Evolutionary conservation across 306 rosid genomes (phyloP).

Genomic region (Acacia crassicarpa): DNA sequence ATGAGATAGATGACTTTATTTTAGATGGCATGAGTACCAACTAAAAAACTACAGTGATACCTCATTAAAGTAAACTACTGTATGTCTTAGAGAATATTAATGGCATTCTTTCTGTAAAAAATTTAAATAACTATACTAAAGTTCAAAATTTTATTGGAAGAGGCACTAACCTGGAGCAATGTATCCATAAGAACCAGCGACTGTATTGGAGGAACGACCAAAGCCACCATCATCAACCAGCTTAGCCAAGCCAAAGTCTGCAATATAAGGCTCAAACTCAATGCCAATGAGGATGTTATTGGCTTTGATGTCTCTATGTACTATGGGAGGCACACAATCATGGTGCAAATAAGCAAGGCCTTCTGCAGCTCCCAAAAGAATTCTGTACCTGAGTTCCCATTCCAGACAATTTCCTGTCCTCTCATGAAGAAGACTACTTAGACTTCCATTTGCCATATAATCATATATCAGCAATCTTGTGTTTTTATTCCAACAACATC

Average conservation of each 20-base stretch:
- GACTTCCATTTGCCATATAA: slow-evolving; percentile 92
- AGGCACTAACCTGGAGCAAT: slow-evolving; percentile 86
- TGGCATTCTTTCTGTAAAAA: neutral
- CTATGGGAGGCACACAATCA: slow-evolving; percentile 95
- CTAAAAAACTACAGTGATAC: neutral
- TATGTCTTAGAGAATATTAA: neutral
- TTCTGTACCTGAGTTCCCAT: slow-evolving; percentile 89
- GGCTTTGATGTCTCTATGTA: slow-evolving; percentile 96
- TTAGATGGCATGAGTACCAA: neutral
- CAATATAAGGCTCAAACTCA: slow-evolving; percentile 89
- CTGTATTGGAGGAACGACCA: slow-evolving; percentile 79
- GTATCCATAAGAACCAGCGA: slow-evolving; percentile 97
- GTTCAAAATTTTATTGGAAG: neutral
- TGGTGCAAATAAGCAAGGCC: slow-evolving; percentile 95
- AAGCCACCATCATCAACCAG: slow-evolving; percentile 84
- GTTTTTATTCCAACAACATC: slow-evolving; percentile 76
- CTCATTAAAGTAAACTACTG: neutral
- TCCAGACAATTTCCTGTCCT: slow-evolving; percentile 72
- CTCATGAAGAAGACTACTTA: slow-evolving; percentile 84
- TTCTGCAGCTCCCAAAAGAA: slow-evolving; percentile 86
- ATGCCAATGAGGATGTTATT: slow-evolving; percentile 95
- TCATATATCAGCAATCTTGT: slow-evolving; percentile 86
- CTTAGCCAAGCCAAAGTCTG: slow-evolving; percentile 96
- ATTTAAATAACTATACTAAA: neutral
- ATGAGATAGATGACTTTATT: neutral